A percentile compares a stretch with the other conserved stretches of the same genome.
Evolutionary conservation across 2,329 filamentous ascomycete genomes (phyloP).

Genomic region (Furcasterigmium sp.): DNA sequence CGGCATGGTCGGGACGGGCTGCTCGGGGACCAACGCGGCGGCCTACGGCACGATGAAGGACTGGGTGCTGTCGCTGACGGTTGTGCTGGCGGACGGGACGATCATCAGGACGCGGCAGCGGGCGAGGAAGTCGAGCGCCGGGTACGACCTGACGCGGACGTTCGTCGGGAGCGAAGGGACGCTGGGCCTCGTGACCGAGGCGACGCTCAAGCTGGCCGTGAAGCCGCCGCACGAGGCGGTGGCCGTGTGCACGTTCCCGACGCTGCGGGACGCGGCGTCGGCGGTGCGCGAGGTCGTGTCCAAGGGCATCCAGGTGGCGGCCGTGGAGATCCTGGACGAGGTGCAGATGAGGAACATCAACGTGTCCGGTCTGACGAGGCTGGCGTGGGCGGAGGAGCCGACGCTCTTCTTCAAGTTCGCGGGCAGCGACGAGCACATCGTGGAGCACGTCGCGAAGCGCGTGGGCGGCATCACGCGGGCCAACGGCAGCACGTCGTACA

Average conservation of each 20-base stretch:
- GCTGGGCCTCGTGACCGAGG: constrained; percentile 73
- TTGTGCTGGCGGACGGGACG: constrained; percentile 78
- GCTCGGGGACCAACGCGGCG: constrained; percentile 73
- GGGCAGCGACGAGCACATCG: constrained; percentile 42
- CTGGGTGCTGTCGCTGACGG: constrained; percentile 77
- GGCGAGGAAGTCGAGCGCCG: constrained; percentile 72
- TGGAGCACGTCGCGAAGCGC: constrained; percentile 20
- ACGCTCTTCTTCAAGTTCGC: constrained; percentile 71
- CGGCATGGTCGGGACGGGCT: constrained; percentile 67
- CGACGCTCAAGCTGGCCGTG: constrained; percentile 68
- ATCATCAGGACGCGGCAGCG: constrained; percentile 74
- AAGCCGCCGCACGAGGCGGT: constrained; percentile 66
- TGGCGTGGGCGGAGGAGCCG: constrained; percentile 57
- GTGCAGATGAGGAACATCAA: constrained; percentile 63
- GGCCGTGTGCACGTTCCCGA: constrained; percentile 49
- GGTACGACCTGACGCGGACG: constrained; percentile 74
- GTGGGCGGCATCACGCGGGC: constrained; percentile 8
- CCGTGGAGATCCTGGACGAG: constrained; percentile 75
- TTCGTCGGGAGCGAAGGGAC: constrained; percentile 84
- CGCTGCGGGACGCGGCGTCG: constrained; percentile 58
- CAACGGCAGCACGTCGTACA: constrained; percentile 47
- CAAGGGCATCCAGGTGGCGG: constrained; percentile 69
- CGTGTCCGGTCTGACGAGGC: constrained; percentile 49
- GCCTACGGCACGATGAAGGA: constrained; percentile 85
- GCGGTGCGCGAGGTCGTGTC: constrained; percentile 68